Conservation (phyloP, 1,139 yeast species). For the Taphrina confusa region DNA sequence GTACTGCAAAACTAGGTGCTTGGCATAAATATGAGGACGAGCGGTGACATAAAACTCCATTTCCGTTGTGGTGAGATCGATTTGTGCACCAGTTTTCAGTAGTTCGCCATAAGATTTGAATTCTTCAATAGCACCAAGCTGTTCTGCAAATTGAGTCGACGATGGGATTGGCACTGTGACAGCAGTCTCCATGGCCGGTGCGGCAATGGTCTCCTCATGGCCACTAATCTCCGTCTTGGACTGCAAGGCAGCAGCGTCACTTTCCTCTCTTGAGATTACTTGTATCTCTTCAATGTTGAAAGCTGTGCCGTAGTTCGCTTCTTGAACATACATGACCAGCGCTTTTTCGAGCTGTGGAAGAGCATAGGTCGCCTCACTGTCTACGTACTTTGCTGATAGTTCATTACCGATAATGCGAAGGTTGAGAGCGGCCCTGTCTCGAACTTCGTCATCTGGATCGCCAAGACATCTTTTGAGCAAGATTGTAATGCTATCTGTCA, state of each 20-base stretch:
- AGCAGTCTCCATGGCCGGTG: conserved; percentile 38
- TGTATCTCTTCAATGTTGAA: conserved; percentile 74
- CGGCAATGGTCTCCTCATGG: conserved; percentile 36
- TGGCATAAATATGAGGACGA: conserved; percentile 75
- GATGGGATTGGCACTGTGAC: conserved; percentile 45
- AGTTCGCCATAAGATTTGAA: conserved; percentile 70
- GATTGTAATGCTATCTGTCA: conserved; percentile 65
- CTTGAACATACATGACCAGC: conserved; percentile 68
- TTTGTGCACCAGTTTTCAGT: conserved; percentile 63
- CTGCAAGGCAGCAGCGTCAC: conserved; percentile 60
- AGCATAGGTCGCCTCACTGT: conserved; percentile 70
- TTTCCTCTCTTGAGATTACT: conserved; percentile 62
- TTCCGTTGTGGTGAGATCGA: conserved; percentile 83
- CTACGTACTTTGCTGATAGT: conserved; percentile 50
- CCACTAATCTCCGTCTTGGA: conserved; percentile 51
- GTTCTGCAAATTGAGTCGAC: conserved; percentile 67
- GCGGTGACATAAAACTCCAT: conserved; percentile 90
- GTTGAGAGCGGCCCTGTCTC: conserved; percentile 93
- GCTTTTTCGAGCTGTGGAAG: conserved; percentile 75
- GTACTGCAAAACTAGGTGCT: conserved; percentile 75
- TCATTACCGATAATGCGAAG: conserved; percentile 63
- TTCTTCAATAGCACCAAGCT: conserved; percentile 67
- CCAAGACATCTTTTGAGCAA: conserved; percentile 79
- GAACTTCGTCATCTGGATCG: conserved; percentile 93
- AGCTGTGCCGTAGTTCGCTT: conserved; percentile 61